Evolutionary conservation across 305 asterid genomes (phyloP).

Genomic region (Fraxinus dipetala): DNA sequence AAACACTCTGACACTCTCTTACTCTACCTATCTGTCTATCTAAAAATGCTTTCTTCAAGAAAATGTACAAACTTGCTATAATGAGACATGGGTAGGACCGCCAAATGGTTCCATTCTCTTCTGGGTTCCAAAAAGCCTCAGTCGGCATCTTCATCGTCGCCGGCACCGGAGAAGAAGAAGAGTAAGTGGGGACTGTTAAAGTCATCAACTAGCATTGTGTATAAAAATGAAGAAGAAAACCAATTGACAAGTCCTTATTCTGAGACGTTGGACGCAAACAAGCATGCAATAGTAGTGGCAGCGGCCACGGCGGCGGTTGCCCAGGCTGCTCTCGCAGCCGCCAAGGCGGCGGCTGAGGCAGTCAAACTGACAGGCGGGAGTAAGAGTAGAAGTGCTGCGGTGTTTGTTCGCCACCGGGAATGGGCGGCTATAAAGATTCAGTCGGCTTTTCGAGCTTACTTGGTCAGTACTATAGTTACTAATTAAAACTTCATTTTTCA

Average conservation of each 20-base stretch:
- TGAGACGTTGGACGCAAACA: constrained; percentile 63
- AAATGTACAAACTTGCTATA: constrained; percentile 23
- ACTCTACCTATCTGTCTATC: not conserved
- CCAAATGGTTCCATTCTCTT: constrained; percentile 72
- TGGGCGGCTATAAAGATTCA: constrained; percentile 45
- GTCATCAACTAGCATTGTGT: constrained; percentile 15
- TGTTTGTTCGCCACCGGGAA: constrained; percentile 28
- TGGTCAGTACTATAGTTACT: constrained; percentile 26
- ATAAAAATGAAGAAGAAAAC: constrained; percentile 22
- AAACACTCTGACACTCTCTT: constrained; percentile 5
- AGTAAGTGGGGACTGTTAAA: constrained; percentile 28
- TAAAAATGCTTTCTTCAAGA: constrained; percentile 17
- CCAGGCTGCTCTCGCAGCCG: constrained; percentile 96
- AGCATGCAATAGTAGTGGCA: constrained; percentile 92
- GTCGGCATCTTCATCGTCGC: constrained; percentile 31
- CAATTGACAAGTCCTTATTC: constrained; percentile 34
- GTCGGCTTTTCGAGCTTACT: constrained; percentile 49
- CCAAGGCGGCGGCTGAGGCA: constrained; percentile 90
- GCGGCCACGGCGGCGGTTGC: constrained; percentile 98
- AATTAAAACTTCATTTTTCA: not conserved
- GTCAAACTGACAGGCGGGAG: constrained; percentile 64
- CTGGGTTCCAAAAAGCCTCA: constrained; percentile 47
- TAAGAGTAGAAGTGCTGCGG: constrained; percentile 35
- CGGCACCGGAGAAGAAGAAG: constrained; percentile 33
- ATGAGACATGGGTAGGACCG: constrained; percentile 72